Evolutionary conservation across 495 filamentous ascomycete genomes (phyloP).

Genomic region (Bombardia bombarda): DNA sequence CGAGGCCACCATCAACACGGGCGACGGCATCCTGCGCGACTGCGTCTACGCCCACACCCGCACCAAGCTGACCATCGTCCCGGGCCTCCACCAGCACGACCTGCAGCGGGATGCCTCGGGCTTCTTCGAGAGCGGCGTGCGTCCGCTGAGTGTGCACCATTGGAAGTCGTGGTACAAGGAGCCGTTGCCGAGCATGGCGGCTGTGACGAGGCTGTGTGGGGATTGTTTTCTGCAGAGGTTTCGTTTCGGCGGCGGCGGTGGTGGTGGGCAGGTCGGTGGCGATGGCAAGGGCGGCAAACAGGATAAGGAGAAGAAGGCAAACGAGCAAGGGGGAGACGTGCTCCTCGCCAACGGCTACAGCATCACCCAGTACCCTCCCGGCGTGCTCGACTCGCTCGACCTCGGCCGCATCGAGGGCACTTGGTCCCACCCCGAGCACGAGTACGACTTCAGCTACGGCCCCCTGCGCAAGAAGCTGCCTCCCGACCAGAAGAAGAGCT

Average conservation of each 20-base stretch:
- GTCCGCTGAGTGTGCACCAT: constrained; percentile 55
- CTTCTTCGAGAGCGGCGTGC: constrained; percentile 53
- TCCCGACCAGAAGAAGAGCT: constrained; percentile 28
- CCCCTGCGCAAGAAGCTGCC: constrained; percentile 32
- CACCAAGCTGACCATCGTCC: constrained; percentile 48
- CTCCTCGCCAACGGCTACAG: constrained; percentile 58
- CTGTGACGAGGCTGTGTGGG: constrained; percentile 47
- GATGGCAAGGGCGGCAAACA: no score
- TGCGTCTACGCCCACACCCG: constrained; percentile 52
- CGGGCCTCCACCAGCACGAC: constrained; percentile 57
- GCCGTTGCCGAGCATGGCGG: constrained; percentile 52
- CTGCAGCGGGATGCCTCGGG: constrained; percentile 52
- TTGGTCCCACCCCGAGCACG: constrained; percentile 38
- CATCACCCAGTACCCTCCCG: constrained; percentile 46
- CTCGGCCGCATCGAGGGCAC: constrained; percentile 54
- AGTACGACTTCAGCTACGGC: constrained; percentile 45
- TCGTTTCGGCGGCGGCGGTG: constrained; percentile 37
- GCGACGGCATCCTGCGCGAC: constrained; percentile 55
- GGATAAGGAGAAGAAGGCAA: neutral
- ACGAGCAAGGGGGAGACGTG: no score
- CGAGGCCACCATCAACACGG: constrained; percentile 41
- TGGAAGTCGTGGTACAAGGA: constrained; percentile 48
- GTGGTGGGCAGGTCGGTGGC: neutral
- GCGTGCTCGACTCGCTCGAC: constrained; percentile 39
- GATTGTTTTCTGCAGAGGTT: constrained; percentile 57